These are phyloP conservation scores for Mastigamoeba balamuthi DNA, from an alignment of 78 protist genomes.

Conservation along the genomic window DNA sequence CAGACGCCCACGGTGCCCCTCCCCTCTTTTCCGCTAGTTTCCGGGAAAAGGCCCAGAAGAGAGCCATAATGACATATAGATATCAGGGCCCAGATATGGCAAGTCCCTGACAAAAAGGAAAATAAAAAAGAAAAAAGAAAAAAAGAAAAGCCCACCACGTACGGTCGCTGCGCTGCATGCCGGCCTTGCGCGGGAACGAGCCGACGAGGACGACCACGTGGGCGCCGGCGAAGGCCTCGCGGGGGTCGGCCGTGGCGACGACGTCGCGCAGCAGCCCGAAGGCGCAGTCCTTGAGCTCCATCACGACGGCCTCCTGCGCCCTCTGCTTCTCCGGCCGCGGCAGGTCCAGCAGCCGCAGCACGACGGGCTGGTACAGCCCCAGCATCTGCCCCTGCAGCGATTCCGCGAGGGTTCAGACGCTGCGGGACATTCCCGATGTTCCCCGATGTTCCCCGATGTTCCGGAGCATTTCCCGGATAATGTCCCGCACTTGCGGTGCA, in stretches of 20 bases:
- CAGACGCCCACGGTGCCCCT: too few species aligned
- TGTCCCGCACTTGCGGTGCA: too few species aligned
- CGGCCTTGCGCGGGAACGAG: conserved; percentile 88
- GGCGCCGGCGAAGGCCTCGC: conserved; percentile 29
- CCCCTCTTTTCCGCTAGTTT: too few species aligned
- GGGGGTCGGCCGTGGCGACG: conserved; percentile 36
- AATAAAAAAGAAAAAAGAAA: too few species aligned
- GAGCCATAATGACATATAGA: too few species aligned
- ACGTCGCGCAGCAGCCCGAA: conserved; percentile 1
- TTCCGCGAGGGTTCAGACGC: too few species aligned
- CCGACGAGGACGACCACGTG: conserved; percentile 76
- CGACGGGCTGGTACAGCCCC: conserved; percentile 56
- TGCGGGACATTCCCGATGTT: too few species aligned
- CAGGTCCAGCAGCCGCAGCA: conserved; percentile 80
- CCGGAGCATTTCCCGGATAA: too few species aligned
- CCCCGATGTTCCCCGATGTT: too few species aligned
- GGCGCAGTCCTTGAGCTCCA: conserved; percentile 39
- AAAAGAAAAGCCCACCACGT: not conserved
- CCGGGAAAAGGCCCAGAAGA: too few species aligned
- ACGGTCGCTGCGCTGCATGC: conserved; percentile 89
- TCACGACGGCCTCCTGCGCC: conserved; percentile 37
- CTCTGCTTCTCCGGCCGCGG: conserved; percentile 20
- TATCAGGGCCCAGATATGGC: too few species aligned
- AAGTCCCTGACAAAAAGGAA: too few species aligned
- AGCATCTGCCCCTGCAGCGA: conserved; percentile 53